Base-by-base conservation (phyloP, 1,284 basidiomycete species). In the Naganishia sp. region DNA sequence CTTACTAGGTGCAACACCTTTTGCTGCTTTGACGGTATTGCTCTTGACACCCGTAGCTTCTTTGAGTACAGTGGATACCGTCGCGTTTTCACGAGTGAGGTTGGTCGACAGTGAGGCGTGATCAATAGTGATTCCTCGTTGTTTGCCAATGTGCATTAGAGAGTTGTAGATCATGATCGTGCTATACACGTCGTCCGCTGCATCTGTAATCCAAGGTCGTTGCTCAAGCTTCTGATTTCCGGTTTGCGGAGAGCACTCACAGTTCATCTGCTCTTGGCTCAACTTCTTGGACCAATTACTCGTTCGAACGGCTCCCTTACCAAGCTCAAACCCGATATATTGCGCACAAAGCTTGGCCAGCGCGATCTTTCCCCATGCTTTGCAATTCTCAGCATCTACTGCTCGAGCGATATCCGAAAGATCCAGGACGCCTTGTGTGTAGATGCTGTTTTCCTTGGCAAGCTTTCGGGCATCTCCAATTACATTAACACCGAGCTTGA, bases 171-270 rank as follows among this genome's bases (percentile, higher is more conserved):
- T 69, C 10, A 77, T 71, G 6, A 78, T 65, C 2, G 75, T 74
- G 7, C 75, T 72, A 54, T 74, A 78, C 5, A 80, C 80, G 68
- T 81, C 80, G 70, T 81, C 79, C 13, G 78, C 78, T 2, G 77
- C 80, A 55, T 81, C 80, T 81, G 28, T 25, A 9, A 36, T 39
- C 9, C 36, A 11, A 49, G 28, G 11, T 5, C 16, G 42, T 21
- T 15, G 36, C 13, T 0, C 0, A 25, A 45, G 18, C 18, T 43
- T 25, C 25, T 21, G 11, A 18, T 23, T 42, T 42, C 54, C 4
- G 36, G 6, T 36, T 31, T 44, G 18, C 31, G 2, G 11, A 33
- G 16, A 25, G 2, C 15, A 77, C 79, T 68, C 55, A 81, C 80
- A 81, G 4, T 75, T 72, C 9, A 72, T 66, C 70, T 80, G 78